Evolutionary conservation across 331 rosid genomes (phyloP).

Genomic region (Quercus lobata): DNA sequence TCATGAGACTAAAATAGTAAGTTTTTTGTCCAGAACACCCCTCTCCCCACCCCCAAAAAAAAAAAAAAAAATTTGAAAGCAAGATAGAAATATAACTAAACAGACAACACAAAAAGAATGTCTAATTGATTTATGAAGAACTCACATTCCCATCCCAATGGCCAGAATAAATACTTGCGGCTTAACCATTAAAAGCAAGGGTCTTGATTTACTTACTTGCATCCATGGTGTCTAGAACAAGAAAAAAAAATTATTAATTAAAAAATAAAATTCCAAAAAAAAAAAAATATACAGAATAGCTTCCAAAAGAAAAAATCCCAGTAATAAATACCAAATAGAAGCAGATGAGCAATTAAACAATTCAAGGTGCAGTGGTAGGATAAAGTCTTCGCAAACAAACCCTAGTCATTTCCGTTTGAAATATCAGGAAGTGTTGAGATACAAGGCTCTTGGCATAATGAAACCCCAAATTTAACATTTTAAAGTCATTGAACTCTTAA

Average conservation of each 20-base stretch:
- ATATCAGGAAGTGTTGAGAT: no score
- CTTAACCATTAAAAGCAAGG: background rate
- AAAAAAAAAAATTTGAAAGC: background rate
- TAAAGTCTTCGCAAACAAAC: background rate
- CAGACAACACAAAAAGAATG: background rate
- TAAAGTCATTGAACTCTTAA: background rate
- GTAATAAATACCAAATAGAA: background rate
- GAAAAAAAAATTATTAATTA: background rate
- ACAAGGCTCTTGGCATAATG: background rate
- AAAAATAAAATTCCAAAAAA: no score
- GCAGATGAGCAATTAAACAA: background rate
- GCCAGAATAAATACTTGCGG: background rate
- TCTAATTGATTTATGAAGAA: background rate
- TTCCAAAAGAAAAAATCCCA: background rate
- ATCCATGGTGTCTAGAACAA: constrained; percentile 5
- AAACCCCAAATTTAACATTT: background rate
- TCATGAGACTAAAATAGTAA: no score
- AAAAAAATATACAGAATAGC: background rate
- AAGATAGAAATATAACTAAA: background rate
- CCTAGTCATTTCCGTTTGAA: no score
- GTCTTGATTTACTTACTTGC: background rate
- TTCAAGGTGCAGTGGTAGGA: background rate
- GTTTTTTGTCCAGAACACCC: no score
- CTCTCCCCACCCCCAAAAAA: no score
- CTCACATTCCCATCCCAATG: constrained; percentile 1